Percentiles rank a stretch among this genome's conserved stretches.
Evolutionary conservation across 1,284 basidiomycete genomes (phyloP).

Genomic region (Sporisorium scitamineum): DNA sequence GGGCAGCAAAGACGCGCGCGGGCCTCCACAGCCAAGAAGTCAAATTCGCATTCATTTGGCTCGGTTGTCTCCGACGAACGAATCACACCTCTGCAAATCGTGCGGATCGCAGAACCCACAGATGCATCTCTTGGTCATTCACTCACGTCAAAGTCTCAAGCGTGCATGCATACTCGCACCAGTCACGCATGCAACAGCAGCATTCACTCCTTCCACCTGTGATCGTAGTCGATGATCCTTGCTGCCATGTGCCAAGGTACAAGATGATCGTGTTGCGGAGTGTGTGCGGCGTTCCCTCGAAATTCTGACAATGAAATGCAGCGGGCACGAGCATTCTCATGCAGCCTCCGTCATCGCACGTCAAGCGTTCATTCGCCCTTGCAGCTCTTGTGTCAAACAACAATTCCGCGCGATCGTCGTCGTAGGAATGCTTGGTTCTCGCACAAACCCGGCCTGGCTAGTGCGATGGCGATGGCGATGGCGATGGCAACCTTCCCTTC

Average conservation of each 20-base stretch:
- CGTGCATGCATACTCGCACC: too few species aligned
- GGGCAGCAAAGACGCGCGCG: conserved; percentile 5
- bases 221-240: not conserved
- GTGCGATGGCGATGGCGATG: too few species aligned
- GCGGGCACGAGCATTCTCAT: not conserved
- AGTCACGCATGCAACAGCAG: too few species aligned
- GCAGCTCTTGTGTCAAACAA: not conserved
- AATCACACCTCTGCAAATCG: conserved; percentile 3
- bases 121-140: conserved; percentile 4
- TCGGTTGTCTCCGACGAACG: not conserved
- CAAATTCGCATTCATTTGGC: not conserved
- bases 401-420: not conserved
- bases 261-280: not conserved
- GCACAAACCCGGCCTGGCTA: not conserved
- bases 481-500: not conserved
- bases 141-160: not conserved
- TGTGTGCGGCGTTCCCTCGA: not conserved
- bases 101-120: not conserved
- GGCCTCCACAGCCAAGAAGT: conserved; percentile 23
- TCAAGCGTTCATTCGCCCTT: not conserved
- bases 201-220: not conserved
- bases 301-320: not conserved
- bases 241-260: not conserved
- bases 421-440: not conserved
- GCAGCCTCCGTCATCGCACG: conserved; percentile 19